These are phyloP conservation scores for Russula lepida DNA, from an alignment of 768 basidiomycete genomes.

Conservation along the genomic window DNA sequence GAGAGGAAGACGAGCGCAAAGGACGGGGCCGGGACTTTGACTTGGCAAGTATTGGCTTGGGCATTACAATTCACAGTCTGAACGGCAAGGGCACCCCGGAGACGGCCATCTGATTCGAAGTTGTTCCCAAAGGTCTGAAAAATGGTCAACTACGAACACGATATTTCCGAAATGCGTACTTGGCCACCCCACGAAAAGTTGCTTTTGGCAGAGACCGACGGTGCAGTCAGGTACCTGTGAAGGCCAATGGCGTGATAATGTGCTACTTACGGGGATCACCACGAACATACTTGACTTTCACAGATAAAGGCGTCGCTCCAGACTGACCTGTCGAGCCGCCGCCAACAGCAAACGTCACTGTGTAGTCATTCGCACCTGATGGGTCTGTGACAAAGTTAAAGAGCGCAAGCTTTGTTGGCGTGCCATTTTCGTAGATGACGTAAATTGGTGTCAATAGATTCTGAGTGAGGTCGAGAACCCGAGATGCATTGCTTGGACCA, in stretches of 20 bases:
- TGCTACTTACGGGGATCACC: not conserved
- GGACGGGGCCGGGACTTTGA: constrained; percentile 61
- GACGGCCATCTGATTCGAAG: constrained; percentile 61
- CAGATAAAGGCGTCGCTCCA: constrained; percentile 35
- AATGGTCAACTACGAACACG: not conserved
- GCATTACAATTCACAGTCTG: constrained; percentile 54
- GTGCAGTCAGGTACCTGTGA: constrained; percentile 46
- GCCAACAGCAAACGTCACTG: constrained; percentile 41
- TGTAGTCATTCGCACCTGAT: constrained; percentile 46
- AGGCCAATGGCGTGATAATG: not conserved
- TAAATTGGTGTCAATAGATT: constrained; percentile 52
- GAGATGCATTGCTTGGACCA: constrained; percentile 55
- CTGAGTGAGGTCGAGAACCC: constrained; percentile 56
- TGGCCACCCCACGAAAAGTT: constrained; percentile 77
- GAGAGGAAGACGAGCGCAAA: constrained; percentile 70
- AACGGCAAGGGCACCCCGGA: constrained; percentile 45
- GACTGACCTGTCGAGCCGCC: constrained; percentile 36
- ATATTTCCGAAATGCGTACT: constrained; percentile 30
- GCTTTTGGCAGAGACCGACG: constrained; percentile 47
- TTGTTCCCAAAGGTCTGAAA: constrained; percentile 49
- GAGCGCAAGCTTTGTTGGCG: constrained; percentile 51
- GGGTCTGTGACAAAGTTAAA: constrained; percentile 67
- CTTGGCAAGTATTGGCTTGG: constrained; percentile 42
- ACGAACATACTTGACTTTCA: constrained; percentile 44
- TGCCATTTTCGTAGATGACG: constrained; percentile 66